These are phyloP conservation scores for Citrus australasica DNA, from an alignment of 345 rosid species.

Conservation along the genomic window DNA sequence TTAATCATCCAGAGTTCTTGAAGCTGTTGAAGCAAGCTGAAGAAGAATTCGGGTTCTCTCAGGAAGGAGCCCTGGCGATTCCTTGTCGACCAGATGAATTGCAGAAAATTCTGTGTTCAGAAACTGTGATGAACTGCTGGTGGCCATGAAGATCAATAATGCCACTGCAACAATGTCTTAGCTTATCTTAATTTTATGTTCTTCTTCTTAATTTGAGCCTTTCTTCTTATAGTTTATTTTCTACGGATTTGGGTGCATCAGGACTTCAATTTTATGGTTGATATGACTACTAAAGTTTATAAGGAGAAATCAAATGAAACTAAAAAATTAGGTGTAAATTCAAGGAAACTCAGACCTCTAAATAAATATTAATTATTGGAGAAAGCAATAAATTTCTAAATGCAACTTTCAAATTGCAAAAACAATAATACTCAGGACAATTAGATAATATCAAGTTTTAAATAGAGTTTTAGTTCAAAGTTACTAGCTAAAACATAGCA, in stretches of 20 bases:
- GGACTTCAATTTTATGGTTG: neutral
- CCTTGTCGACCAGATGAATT: constrained; percentile 34
- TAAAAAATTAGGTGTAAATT: too few species aligned
- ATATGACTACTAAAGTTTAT: too few species aligned
- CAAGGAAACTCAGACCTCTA: accelerated
- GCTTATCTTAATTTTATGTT: neutral
- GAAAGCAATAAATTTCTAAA: too few species aligned
- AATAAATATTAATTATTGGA: too few species aligned
- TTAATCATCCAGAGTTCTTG: constrained; percentile 25
- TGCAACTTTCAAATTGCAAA: too few species aligned
- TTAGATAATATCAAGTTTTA: too few species aligned
- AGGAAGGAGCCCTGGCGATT: constrained; percentile 27
- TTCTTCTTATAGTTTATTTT: neutral
- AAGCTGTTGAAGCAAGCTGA: constrained; percentile 29
- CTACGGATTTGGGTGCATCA: neutral
- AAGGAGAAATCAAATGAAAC: too few species aligned
- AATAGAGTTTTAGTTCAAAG: too few species aligned
- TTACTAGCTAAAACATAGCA: too few species aligned
- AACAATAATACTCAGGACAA: too few species aligned
- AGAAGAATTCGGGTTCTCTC: constrained; percentile 34
- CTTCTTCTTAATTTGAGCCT: neutral
- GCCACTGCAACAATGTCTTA: neutral
- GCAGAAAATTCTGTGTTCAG: constrained; percentile 15
- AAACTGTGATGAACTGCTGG: neutral
- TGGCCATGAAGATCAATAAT: neutral